phyloP scores from a whole-genome alignment of 2,329 filamentous ascomycete species.

The Botrytis deweyae region DNA sequence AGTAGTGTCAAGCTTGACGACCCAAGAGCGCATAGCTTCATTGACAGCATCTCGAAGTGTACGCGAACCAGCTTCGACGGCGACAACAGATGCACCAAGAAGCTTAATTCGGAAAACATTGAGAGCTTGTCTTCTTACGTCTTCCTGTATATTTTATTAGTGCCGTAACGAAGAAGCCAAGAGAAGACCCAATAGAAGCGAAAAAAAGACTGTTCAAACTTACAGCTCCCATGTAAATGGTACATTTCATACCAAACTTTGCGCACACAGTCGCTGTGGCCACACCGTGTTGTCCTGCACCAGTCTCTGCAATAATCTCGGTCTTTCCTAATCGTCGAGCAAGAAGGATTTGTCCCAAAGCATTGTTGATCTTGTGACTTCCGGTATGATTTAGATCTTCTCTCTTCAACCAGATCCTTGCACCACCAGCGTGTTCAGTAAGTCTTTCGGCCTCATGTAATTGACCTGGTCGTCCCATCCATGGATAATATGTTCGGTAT shows the following conservation, averaged over 20 bases:
- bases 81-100: slow-evolving; percentile 86
- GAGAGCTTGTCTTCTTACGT: slow-evolving; percentile 90
- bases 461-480: slow-evolving; percentile 93
- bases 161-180: slow-evolving; percentile 12
- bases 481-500: slow-evolving; percentile 92
- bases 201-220: slow-evolving; percentile 23
- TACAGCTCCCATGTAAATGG: slow-evolving; percentile 90
- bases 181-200: no score
- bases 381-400: slow-evolving; percentile 98
- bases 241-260: slow-evolving; percentile 97
- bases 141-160: slow-evolving; percentile 54
- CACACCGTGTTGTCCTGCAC: slow-evolving; percentile 95
- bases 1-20: slow-evolving; percentile 85
- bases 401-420: slow-evolving; percentile 96
- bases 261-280: slow-evolving; percentile 96
- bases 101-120: slow-evolving; percentile 99
- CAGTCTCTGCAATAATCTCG: slow-evolving; percentile 96
- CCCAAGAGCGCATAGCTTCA: slow-evolving; percentile 92
- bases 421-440: slow-evolving; percentile 84
- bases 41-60: slow-evolving; percentile 89
- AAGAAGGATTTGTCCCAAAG: slow-evolving; percentile 86
- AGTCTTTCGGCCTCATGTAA: slow-evolving; percentile 85
- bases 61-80: slow-evolving; percentile 85
- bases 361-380: slow-evolving; percentile 99
- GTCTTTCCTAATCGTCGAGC: slow-evolving; percentile 88